Conservation (phyloP, 768 basidiomycete genomes). For the Nidularia pulvinata region DNA sequence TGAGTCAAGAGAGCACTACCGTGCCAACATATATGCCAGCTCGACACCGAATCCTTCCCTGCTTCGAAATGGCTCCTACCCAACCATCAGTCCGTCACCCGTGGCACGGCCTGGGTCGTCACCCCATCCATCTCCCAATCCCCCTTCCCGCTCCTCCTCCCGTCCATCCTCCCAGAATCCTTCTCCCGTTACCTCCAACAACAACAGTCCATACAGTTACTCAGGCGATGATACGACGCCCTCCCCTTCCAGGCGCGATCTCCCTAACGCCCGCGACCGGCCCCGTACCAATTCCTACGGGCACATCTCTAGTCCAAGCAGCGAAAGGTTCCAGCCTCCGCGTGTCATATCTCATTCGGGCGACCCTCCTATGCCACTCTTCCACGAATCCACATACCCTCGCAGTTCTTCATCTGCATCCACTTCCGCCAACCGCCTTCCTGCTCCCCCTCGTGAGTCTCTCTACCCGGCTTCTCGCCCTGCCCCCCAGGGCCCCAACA, state of each 20-base stretch:
- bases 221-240: too few species aligned
- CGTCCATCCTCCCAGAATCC: conserved; percentile 9
- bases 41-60: not conserved
- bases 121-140: not conserved
- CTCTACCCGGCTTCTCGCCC: conserved; percentile 6
- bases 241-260: not conserved
- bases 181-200: conserved; percentile 4
- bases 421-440: not conserved
- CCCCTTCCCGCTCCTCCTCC: conserved; percentile 5
- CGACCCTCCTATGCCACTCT: not conserved
- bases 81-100: conserved; percentile 1
- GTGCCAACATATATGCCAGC: conserved; percentile 3
- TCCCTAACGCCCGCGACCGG: not conserved
- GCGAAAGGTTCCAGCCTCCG: too few species aligned
- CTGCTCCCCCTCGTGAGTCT: not conserved
- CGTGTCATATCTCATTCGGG: too few species aligned
- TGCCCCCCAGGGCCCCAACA: conserved; percentile 12
- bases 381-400: not conserved
- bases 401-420: not conserved
- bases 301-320: too few species aligned
- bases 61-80: not conserved
- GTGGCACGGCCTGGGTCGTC: not conserved
- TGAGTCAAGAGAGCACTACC: conserved; percentile 15
- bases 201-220: too few species aligned
- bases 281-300: not conserved